Percentiles rank a stretch among this genome's conserved stretches.
phyloP scores from a whole-genome alignment of 169 alveolate species.

The Eimeria acervulina region DNA sequence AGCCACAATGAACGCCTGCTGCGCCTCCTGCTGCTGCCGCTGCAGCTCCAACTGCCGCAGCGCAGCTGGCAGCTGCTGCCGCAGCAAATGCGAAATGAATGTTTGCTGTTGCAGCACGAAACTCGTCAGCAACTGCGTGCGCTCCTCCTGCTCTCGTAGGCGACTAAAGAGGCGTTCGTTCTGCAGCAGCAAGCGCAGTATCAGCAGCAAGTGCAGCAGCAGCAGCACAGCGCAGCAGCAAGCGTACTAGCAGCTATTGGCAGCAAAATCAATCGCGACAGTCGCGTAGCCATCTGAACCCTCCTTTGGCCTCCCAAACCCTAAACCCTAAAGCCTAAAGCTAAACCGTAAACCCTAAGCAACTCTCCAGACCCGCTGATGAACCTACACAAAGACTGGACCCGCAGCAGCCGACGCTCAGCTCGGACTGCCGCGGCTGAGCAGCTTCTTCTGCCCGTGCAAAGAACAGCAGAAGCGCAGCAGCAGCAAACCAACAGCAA shows the following conservation, averaged over 20 bases:
- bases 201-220: background rate
- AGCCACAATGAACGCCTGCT: conserved; percentile 43
- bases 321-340: background rate
- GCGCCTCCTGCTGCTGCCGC: conserved; percentile 73
- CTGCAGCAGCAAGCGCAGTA: conserved; percentile 48
- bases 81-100: conserved; percentile 46
- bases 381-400: too few relatives aligned
- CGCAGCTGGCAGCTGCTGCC: conserved; percentile 76
- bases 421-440: too few relatives aligned
- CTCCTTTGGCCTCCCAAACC: background rate
- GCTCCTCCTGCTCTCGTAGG: conserved; percentile 51
- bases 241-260: background rate
- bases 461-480: too few relatives aligned
- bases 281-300: background rate
- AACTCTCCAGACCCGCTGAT: too few relatives aligned
- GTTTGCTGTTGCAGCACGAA: conserved; percentile 76
- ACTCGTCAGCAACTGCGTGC: conserved; percentile 54
- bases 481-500: background rate
- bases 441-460: too few relatives aligned
- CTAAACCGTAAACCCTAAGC: background rate
- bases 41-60: conserved; percentile 73
- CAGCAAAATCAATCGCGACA: background rate
- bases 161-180: conserved; percentile 61
- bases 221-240: background rate
- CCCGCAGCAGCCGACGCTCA: too few relatives aligned